Evolutionary conservation across 192 early-diverging fungal species (phyloP), one percentile per base, ranked within the genome.

Genomic region (Chytriomyces sp.): DNA sequence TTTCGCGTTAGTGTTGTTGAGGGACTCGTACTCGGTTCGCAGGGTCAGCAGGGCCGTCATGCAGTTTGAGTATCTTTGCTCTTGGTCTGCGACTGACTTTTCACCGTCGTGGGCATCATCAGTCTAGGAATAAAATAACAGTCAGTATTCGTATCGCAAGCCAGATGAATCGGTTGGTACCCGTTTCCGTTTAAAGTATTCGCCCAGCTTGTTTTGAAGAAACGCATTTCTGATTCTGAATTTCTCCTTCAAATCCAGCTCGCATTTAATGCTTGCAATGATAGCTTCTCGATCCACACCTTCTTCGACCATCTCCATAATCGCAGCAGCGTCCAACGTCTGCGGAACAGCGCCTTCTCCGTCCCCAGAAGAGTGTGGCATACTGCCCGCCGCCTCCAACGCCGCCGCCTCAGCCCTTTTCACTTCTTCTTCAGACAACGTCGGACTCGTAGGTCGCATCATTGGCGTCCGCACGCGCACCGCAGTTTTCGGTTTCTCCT

Each of bases 181-280:
- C 76, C 89, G 48, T 66, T 89, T 89, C 50, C 84, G 63, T 45
- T 82, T 82, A 59, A 90, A 90, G 62, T 86, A 84, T 53, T 90
- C 89, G 16, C 79, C 84, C 0, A 89, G 74, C 62, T 82, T 82
- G 68, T 90, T 89, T 78, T 90, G 89, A 24, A 90, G 61, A 18
- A 64, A 59, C 47, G 67, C 61, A 61, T 89, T 89, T 46, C 77
- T 70, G 6, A 64, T 23, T 43, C 67, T 68, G 23, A 85, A 67
- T 67, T 79, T 83, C 20, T 89, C 88, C 65, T 82, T 79, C n/a
- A 67, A 46, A 24, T 88, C 88, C 53, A 89, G 67, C 50, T 75
- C 71, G 18, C 49, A 57, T 50, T 76, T 79, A 48, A 88, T 84
- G 16, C 59, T 50, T 26, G 67, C 48, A 50, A 88, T 83, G n/a